Base-by-base conservation (phyloP, 805 yeast genomes). In the Scheffersomyces lignosus region DNA sequence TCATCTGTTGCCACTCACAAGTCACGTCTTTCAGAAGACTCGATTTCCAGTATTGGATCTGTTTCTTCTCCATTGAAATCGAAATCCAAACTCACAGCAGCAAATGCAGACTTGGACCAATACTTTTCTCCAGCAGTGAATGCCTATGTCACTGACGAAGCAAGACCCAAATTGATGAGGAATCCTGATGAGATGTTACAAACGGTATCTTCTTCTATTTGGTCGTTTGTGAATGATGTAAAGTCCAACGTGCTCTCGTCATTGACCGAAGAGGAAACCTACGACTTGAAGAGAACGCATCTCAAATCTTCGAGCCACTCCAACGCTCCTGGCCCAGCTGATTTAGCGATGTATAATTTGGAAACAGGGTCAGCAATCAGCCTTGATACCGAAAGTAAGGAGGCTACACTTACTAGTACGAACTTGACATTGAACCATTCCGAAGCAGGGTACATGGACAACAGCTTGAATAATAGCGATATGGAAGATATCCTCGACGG, bases 201-300 rank as follows among this genome's bases (percentile, higher is more conserved):
- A 41, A 54, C 62, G 4, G 73, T 69, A 3, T 62, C 71, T 6
- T 50, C 63, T 13, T 64, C 70, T 9, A 56, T 70, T 13, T 69
- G 73, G 73, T 45, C 70, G 4, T 69, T 70, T 49, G 70, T 70
- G 15, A 66, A 62, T 41, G 73, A 69, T 36, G 65, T 70, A 13
- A 65, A 64, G 28, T 29, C 54, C 29, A 65, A 64, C 41, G 66
- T 65, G 5, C 43, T 60, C 16, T 48, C 60, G 10, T 55, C 64
- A 8, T 45, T 60, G 29, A 38, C 44, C 18, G 49, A 47, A 37
- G 48, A 45, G 20, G 39, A 38, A 14, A 27, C 23, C 28, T 14
- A 16, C 17, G 18, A 27, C n/a, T 23, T n/a, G n/a, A n/a, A n/a
- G n/a, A n/a, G n/a, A n/a, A n/a, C n/a, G n/a, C n/a, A n/a, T n/a